phyloP scores from a whole-genome alignment of 352 stramenopile species.

The Phytopythium delawarense region DNA sequence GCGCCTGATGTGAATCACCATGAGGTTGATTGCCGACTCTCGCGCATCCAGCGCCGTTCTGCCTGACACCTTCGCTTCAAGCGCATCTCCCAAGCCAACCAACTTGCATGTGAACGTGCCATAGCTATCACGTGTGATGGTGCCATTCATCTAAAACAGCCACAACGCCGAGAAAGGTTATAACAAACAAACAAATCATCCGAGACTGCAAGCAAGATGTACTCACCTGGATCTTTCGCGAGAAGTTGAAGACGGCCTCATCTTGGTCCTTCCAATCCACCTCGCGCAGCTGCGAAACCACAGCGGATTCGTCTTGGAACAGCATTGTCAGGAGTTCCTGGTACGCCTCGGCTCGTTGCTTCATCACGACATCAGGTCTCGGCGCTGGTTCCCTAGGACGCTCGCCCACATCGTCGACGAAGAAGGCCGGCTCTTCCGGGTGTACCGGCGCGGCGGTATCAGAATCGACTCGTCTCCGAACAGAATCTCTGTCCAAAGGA shows the following conservation, averaged over 20 bases:
- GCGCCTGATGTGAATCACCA: constrained; percentile 32
- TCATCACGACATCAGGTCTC: constrained; percentile 27
- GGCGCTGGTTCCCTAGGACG: constrained; percentile 14
- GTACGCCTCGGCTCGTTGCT: constrained; percentile 51
- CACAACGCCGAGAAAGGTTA: constrained; percentile 3
- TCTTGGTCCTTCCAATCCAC: constrained; percentile 37
- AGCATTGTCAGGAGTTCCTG: constrained; percentile 54
- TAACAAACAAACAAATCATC: constrained; percentile 9
- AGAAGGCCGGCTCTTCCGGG: constrained; percentile 20
- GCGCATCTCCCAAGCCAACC: constrained; percentile 23
- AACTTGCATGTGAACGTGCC: constrained; percentile 28
- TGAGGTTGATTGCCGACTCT: constrained; percentile 20
- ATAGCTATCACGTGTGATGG: constrained; percentile 11
- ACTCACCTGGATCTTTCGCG: constrained; percentile 25
- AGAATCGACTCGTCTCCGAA: constrained; percentile 2
- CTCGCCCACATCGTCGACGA: constrained; percentile 49
- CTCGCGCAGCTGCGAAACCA: background rate
- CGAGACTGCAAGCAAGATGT: background rate
- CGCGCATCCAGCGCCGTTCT: constrained; percentile 28
- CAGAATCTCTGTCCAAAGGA: background rate
- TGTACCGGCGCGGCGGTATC: background rate
- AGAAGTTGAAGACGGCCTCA: constrained; percentile 12
- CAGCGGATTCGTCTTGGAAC: constrained; percentile 33
- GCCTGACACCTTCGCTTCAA: constrained; percentile 26
- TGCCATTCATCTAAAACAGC: constrained; percentile 21